Percentiles rank a stretch among this genome's conserved stretches.
phyloP scores from a whole-genome alignment of 768 basidiomycete genomes.

The Pisolithus orientalis region DNA sequence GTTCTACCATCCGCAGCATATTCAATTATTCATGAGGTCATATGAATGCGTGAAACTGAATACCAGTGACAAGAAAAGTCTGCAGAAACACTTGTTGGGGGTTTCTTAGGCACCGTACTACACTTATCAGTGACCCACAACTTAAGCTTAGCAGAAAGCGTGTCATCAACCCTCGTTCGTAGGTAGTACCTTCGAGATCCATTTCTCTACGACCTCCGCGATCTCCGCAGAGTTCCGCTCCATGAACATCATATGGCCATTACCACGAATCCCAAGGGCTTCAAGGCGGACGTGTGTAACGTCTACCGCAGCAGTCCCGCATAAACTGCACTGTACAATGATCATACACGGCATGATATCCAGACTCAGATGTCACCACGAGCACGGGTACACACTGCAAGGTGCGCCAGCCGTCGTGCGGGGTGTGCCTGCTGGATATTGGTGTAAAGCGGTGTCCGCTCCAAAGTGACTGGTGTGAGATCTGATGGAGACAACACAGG shows the following conservation, averaged over 20 bases:
- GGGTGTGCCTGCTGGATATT: slow-evolving; percentile 40
- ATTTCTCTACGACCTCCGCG: slow-evolving; percentile 35
- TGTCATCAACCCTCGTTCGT: slow-evolving; percentile 3
- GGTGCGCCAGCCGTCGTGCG: slow-evolving; percentile 35
- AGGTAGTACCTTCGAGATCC: slow-evolving; percentile 23
- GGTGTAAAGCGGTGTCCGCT: slow-evolving; percentile 25
- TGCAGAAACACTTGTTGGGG: too few relatives aligned
- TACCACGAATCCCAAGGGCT: slow-evolving; percentile 43
- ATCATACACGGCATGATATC: slow-evolving; percentile 47
- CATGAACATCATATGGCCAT: slow-evolving; percentile 55
- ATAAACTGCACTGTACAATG: slow-evolving; percentile 39
- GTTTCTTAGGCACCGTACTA: neutral
- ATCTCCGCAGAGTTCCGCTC: slow-evolving; percentile 43
- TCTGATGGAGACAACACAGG: slow-evolving; percentile 35
- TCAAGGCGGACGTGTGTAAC: slow-evolving; percentile 36
- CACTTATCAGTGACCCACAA: neutral
- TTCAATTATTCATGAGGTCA: too few relatives aligned
- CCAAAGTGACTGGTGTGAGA: slow-evolving; percentile 23
- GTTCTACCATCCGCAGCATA: too few relatives aligned
- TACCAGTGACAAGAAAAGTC: too few relatives aligned
- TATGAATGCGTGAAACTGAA: too few relatives aligned
- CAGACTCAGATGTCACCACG: slow-evolving; percentile 42
- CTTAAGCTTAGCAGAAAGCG: neutral
- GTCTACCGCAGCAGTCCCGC: slow-evolving; percentile 36
- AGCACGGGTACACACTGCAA: slow-evolving; percentile 40